Evolutionary conservation across 352 stramenopile genomes (phyloP), one percentile per base, ranked within the genome.

Genomic region (Phytophthora meadii): DNA sequence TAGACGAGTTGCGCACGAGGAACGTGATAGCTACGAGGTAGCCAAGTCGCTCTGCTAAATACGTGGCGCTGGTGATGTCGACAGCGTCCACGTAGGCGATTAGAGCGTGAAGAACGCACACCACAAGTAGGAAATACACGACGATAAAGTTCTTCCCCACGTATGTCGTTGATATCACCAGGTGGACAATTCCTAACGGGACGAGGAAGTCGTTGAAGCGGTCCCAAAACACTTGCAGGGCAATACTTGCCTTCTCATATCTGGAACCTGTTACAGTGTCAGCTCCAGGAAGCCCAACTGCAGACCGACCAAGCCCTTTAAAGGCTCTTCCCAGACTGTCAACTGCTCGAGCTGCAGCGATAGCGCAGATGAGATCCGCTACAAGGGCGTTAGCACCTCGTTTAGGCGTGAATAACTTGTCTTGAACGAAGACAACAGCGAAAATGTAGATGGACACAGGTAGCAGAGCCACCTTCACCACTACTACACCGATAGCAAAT

Each of bases 171-270:
- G 66, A 72, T 34, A 76, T 37, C 39, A 72, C 40, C 12, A 76
- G 42, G 37, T 76, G 68, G 5, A 72, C 57, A 30, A 76, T 66
- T n/a, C 68, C 57, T 24, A 76, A 27, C 17, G 68, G 68, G 4
- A 32, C 53, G 2, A 76, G 62, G 34, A 76, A 76, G 57, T 72
- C 68, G 53, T 76, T 76, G 27, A 76, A 61, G 5, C 68, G 63
- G 24, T 76, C 68, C 68, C 68, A 76, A 28, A 76, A 70, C 51
- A 76, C 62, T 27, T 76, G 68, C 22, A 76, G 25, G 10, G 68
- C 63, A 19, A 70, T 76, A 32, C 66, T 76, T 11, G 66, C 56
- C 24, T 70, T 72, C 36, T 62, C 56, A 19, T 65, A 58, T 4
- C 34, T 57, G 28, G 68, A 65, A 2, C 66, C 53, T 17, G 49